These are phyloP conservation scores for Saccharomyces pastorianus DNA, from an alignment of 1,139 yeast genomes.

Conservation along the genomic window DNA sequence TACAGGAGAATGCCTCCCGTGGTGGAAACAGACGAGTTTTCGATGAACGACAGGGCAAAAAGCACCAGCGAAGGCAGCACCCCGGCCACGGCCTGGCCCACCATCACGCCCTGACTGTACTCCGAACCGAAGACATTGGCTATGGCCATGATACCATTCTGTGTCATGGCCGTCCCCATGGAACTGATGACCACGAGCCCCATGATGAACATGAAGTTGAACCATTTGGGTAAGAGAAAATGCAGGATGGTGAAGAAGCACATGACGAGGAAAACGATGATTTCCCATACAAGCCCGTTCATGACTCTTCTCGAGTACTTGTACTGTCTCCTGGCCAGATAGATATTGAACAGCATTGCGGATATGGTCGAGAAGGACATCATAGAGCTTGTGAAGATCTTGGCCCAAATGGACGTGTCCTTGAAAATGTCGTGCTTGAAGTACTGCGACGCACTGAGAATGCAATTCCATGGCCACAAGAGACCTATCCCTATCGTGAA, in stretches of 20 bases:
- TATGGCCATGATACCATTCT: constrained; percentile 84
- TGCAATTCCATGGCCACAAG: constrained; percentile 96
- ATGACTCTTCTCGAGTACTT: constrained; percentile 54
- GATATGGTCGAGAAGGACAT: constrained; percentile 81
- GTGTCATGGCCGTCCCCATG: constrained; percentile 64
- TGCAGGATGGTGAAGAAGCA: constrained; percentile 32
- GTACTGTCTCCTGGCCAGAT: constrained; percentile 65
- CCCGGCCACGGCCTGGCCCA: constrained; percentile 92
- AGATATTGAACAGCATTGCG: constrained; percentile 51
- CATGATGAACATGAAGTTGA: constrained; percentile 52
- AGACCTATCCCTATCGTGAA: constrained; percentile 65
- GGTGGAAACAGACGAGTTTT: constrained; percentile 9
- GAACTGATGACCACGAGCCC: constrained; percentile 51
- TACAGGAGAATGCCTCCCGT: constrained; percentile 45
- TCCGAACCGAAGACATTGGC: constrained; percentile 68
- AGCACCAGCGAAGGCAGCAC: constrained; percentile 78
- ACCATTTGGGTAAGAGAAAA: constrained; percentile 33
- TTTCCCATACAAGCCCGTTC: constrained; percentile 51
- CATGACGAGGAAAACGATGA: constrained; percentile 43
- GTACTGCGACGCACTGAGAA: constrained; percentile 77
- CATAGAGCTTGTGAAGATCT: constrained; percentile 70
- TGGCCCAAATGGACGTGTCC: constrained; percentile 45
- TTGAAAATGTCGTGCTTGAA: constrained; percentile 56
- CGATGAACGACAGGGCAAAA: constrained; percentile 48
- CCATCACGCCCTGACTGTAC: constrained; percentile 82